These are phyloP conservation scores for Oryza glaberrima DNA, from an alignment of 176 grass and related monocot genomes.

Conservation along the genomic window DNA sequence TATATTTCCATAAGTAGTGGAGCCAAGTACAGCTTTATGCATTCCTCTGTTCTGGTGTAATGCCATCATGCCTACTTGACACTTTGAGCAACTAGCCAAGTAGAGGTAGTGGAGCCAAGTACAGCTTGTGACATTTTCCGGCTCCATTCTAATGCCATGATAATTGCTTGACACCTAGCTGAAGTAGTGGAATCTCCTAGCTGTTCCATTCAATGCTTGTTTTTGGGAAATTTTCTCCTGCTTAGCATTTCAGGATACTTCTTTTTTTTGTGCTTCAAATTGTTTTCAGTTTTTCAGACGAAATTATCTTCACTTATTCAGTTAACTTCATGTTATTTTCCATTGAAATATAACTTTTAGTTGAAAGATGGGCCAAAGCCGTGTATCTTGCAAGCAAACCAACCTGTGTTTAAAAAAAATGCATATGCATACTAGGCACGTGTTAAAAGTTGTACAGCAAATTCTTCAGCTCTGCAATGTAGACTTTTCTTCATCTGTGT, in stretches of 20 bases:
- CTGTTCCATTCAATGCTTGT: constrained; percentile 36
- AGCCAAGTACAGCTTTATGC: constrained; percentile 51
- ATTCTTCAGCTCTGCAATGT: not conserved
- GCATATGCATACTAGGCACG: not conserved
- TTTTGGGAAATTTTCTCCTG: not conserved
- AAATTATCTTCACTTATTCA: not conserved
- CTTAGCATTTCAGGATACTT: not conserved
- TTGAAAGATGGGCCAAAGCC: not conserved
- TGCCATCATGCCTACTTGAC: constrained; percentile 49
- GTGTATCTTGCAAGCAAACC: not conserved
- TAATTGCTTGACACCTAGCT: constrained; percentile 44
- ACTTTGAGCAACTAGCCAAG: constrained; percentile 16
- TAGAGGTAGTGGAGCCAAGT: constrained; percentile 40
- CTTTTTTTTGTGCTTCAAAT: not conserved
- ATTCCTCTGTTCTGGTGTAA: constrained; percentile 43
- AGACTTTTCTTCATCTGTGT: constrained; percentile 23
- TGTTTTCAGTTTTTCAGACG: not conserved
- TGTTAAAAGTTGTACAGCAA: constrained; percentile 8
- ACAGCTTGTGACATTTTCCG: constrained; percentile 27
- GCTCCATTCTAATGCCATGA: constrained; percentile 23
- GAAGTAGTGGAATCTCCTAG: constrained; percentile 42
- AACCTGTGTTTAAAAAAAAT: not conserved
- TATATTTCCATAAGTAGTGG: constrained; percentile 54
- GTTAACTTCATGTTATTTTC: not conserved
- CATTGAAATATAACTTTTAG: not conserved